Evolutionary conservation across 805 yeast genomes (phyloP), one percentile per base, ranked within the genome.

Genomic region (Ogataea chonburiensis): DNA sequence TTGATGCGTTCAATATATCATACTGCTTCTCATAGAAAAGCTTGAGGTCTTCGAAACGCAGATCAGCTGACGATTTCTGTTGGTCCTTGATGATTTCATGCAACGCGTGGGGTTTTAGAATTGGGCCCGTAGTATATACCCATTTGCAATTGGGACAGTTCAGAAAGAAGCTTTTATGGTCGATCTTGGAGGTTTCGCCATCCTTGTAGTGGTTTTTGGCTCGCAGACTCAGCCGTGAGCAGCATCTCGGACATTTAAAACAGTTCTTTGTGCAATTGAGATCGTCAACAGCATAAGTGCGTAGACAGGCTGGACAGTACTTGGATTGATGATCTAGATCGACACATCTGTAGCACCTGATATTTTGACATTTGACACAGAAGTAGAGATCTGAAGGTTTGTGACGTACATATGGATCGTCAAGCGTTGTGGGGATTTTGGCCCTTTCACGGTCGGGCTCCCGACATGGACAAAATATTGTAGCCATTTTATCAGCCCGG

Each of bases 101-200:
- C 25, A 73, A 42, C 5, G 75, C 58, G 31, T 60, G 66, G 1
- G 77, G 77, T 35, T 60, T 68, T 14, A 54, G 50, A 6, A 71
- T 58, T 4, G 62, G 37, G 1, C 58, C 61, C 1, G 77, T 66
- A 12, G 45, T 37, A 38, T 60, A 72, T 0, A 9, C 18, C 53
- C 63, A 73, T 3, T 38, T 28, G 42, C 74, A 66, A 31, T 37
- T 46, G 3, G 46, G 42, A 49, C 79, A 73, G 10, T 42, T 45
- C 36, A 73, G 69, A 6, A 33, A 36, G 40, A 71, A 72, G 3
- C 54, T 36, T 43, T 69, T 71, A 11, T 57, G 55, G 13, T 40
- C 43, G 11, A 44, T 40, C 17, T 40, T 46, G 10, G 33, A 43
- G 7, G 30, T 16, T 7, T 24, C 33, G 7, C 24, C 12, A 14